Evolutionary conservation across 176 grass and related monocot species (phyloP).

Genomic region (barley (Hordeum vulgare)): DNA sequence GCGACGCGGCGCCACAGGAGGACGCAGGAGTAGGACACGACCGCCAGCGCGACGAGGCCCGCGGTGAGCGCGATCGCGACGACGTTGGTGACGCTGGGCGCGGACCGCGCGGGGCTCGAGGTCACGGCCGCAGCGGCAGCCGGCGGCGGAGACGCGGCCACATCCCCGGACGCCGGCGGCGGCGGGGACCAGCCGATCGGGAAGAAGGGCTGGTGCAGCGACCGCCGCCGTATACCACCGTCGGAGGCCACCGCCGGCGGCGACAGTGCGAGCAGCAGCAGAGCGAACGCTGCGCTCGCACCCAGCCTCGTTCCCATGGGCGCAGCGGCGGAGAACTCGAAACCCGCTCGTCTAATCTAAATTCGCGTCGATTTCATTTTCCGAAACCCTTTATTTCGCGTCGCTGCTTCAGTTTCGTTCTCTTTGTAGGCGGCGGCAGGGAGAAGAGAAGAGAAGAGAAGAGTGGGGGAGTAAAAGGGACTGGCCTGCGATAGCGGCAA

Average conservation of each 20-base stretch:
- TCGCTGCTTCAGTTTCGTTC: background rate
- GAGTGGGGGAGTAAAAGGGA: too few species aligned
- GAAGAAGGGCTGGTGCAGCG: slow-evolving; percentile 54
- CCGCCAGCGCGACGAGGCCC: slow-evolving; percentile 32
- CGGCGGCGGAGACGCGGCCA: background rate
- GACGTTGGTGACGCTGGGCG: slow-evolving; percentile 32
- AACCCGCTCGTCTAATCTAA: background rate
- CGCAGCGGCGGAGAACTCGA: background rate
- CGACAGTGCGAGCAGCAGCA: background rate
- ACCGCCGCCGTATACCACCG: slow-evolving; percentile 5
- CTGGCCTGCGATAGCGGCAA: slow-evolving; percentile 4
- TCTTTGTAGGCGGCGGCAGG: background rate
- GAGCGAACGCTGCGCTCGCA: background rate
- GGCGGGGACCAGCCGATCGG: slow-evolving; percentile 42
- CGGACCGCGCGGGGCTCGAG: slow-evolving; percentile 1
- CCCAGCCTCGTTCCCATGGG: background rate
- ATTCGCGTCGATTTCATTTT: background rate
- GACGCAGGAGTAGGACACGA: slow-evolving; percentile 36
- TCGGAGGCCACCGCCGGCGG: background rate
- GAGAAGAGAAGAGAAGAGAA: too few species aligned
- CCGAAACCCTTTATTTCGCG: background rate
- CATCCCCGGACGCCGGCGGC: slow-evolving; percentile 18
- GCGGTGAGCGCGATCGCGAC: slow-evolving; percentile 44
- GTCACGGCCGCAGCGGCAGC: background rate
- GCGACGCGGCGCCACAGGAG: slow-evolving; percentile 32